A percentile compares a stretch with the other conserved stretches of the same genome.
These are phyloP conservation scores for Apophysomyces ossiformis DNA, from an alignment of 371 early-diverging fungal genomes.

Conservation along the genomic window DNA sequence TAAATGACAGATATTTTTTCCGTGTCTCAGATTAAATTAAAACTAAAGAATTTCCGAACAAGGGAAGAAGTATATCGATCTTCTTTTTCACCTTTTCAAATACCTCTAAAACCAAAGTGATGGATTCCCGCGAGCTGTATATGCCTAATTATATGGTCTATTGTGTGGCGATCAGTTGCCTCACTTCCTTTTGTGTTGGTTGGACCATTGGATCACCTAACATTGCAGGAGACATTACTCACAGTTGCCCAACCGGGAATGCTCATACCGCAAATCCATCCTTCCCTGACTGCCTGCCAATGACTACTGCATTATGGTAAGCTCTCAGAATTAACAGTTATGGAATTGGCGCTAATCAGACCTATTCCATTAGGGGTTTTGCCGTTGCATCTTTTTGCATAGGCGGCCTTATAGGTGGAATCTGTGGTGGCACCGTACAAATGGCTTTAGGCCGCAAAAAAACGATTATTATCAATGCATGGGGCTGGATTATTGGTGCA, in stretches of 20 bases:
- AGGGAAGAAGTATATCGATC: slow-evolving; percentile 2
- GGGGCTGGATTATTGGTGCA: slow-evolving; percentile 66
- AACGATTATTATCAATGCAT: slow-evolving; percentile 64
- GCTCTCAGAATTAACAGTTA: background rate
- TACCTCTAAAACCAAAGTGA: slow-evolving; percentile 13
- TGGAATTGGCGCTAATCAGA: background rate
- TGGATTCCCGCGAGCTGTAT: slow-evolving; percentile 45
- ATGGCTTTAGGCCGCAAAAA: slow-evolving; percentile 69
- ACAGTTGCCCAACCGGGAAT: slow-evolving; percentile 31
- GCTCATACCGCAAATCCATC: slow-evolving; percentile 18
- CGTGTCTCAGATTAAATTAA: slow-evolving; percentile 7
- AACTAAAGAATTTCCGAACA: slow-evolving; percentile 3
- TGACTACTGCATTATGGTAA: slow-evolving; percentile 28
- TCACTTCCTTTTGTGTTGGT: slow-evolving; percentile 45
- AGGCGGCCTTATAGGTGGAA: slow-evolving; percentile 78
- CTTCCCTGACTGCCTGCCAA: slow-evolving; percentile 36
- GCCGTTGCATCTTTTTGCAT: slow-evolving; percentile 69
- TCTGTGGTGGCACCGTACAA: slow-evolving; percentile 61
- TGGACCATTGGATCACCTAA: slow-evolving; percentile 54
- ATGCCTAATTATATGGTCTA: slow-evolving; percentile 48
- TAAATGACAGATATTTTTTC: background rate
- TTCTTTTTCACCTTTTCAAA: slow-evolving; percentile 4
- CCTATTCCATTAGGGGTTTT: slow-evolving; percentile 53
- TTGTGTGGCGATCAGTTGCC: slow-evolving; percentile 37
- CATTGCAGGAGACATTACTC: slow-evolving; percentile 38